Conservation (phyloP, 257 asterid genomes). For the Handroanthus guayacan region DNA sequence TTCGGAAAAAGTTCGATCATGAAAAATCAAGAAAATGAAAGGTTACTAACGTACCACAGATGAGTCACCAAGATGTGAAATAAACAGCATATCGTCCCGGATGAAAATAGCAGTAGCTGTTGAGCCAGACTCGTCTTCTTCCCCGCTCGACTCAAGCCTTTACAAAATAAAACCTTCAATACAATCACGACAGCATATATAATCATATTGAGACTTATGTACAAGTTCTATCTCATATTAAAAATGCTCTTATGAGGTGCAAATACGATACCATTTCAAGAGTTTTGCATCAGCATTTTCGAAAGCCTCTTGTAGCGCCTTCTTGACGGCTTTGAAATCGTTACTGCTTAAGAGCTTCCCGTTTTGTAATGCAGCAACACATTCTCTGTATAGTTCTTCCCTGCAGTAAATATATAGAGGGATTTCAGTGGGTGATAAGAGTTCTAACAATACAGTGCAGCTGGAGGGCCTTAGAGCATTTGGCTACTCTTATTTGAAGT, state of each 20-base stretch:
- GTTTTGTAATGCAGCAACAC: conserved; percentile 74
- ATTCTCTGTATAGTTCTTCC: conserved; percentile 87
- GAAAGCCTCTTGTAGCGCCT: conserved; percentile 79
- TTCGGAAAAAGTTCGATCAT: not conserved
- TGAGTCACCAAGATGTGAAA: conserved; percentile 94
- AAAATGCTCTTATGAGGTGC: not conserved
- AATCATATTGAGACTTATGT: conserved; percentile 47
- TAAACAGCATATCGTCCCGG: conserved; percentile 58
- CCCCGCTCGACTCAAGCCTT: conserved; percentile 84
- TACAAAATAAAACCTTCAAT: conserved; percentile 80
- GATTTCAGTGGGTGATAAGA: not conserved
- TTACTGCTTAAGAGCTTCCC: conserved; percentile 63
- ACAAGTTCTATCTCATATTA: conserved; percentile 4
- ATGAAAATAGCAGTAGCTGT: conserved; percentile 86
- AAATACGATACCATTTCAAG: conserved; percentile 61
- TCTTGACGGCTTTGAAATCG: conserved; percentile 61
- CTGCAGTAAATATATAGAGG: conserved; percentile 42
- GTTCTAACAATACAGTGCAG: no score
- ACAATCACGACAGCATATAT: conserved; percentile 49
- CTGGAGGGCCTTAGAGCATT: no score
- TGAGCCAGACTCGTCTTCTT: conserved; percentile 86
- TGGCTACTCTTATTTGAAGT: no score
- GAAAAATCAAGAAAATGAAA: not conserved
- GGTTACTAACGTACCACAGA: conserved; percentile 62
- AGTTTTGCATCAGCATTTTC: conserved; percentile 71